Conservation (phyloP, 305 asterid genomes). For the Fraxinus paxiana region DNA sequence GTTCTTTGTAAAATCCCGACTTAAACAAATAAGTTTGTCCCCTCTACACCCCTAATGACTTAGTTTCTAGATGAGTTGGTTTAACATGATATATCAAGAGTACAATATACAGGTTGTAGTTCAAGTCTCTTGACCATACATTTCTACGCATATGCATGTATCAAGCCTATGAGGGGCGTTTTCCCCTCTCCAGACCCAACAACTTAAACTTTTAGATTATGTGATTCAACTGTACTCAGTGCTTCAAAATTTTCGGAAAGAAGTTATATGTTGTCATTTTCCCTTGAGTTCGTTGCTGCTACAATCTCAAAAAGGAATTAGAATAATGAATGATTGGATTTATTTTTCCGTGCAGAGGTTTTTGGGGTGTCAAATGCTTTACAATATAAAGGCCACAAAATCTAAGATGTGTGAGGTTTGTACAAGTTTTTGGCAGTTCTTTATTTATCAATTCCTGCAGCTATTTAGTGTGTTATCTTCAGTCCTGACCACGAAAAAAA, state of each 20-base stretch:
- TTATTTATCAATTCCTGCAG: neutral
- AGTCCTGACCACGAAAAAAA: neutral
- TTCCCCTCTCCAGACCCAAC: neutral
- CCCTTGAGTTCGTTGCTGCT: neutral
- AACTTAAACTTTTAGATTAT: neutral
- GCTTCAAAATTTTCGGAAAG: neutral
- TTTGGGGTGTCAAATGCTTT: constrained; percentile 35
- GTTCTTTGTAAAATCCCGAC: neutral
- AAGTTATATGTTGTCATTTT: neutral
- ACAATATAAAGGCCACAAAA: constrained; percentile 25
- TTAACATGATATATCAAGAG: neutral
- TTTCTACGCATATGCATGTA: neutral
- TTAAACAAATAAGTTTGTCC: neutral
- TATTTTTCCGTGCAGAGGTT: constrained; percentile 35
- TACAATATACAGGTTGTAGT: neutral
- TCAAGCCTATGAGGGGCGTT: neutral
- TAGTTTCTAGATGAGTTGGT: neutral
- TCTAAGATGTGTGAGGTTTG: constrained; percentile 57
- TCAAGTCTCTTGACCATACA: neutral
- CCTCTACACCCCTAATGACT: neutral
- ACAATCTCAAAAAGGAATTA: neutral
- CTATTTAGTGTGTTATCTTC: neutral
- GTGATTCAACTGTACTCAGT: neutral
- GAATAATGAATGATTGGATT: neutral
- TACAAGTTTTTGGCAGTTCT: constrained; percentile 9